phyloP scores from a whole-genome alignment of 495 filamentous ascomycete species.

The Pseudomonodictys pantanalensis region DNA sequence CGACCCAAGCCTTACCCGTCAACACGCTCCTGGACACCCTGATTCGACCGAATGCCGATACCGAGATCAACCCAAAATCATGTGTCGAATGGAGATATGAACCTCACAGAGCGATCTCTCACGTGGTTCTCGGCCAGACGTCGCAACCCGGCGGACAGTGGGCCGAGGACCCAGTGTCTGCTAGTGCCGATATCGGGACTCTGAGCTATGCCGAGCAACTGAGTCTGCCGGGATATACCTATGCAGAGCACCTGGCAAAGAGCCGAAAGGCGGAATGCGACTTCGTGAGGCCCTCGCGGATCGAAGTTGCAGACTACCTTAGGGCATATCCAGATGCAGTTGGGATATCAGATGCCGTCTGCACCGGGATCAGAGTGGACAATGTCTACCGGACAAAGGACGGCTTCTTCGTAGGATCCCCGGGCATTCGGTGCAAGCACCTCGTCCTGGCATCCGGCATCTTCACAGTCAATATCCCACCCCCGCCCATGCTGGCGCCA shows the following conservation, averaged over 20 bases:
- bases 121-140: conserved; percentile 58
- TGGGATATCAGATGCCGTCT: conserved; percentile 53
- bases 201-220: conserved; percentile 66
- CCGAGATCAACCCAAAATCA: conserved; percentile 51
- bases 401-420: conserved; percentile 55
- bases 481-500: conserved; percentile 48
- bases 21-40: conserved; percentile 65
- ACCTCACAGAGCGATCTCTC: conserved; percentile 53
- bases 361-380: conserved; percentile 44
- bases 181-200: conserved; percentile 47
- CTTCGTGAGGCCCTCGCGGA: conserved; percentile 57
- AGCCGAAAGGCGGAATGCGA: conserved; percentile 49
- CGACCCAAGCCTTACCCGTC: conserved; percentile 62
- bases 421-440: conserved; percentile 56
- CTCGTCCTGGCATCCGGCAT: conserved; percentile 64
- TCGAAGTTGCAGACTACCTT: conserved; percentile 60
- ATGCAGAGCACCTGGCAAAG: conserved; percentile 52
- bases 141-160: conserved; percentile 60
- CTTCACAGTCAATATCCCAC: conserved; percentile 56
- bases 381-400: conserved; percentile 46
- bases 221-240: conserved; percentile 62
- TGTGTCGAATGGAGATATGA: conserved; percentile 58
- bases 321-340: conserved; percentile 54
- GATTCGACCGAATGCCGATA: conserved; percentile 62
- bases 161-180: conserved; percentile 55